Conservation (phyloP, 139 green algal species). For the Volvox africanus region DNA sequence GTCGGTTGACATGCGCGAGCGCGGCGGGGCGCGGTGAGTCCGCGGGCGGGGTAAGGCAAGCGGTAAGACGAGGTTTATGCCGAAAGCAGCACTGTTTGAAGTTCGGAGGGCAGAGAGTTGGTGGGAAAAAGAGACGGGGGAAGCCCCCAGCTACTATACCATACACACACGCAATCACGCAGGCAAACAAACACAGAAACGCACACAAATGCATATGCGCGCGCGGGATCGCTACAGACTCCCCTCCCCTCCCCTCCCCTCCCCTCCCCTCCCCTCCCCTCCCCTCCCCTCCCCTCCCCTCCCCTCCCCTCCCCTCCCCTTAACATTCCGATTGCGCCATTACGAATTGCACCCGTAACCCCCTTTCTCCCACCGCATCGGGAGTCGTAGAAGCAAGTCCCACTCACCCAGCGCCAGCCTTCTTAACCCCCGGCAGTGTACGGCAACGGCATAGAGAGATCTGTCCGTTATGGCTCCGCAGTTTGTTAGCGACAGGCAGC, state of each 20-base stretch:
- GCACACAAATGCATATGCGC: too few species aligned
- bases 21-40: not conserved
- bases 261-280: not conserved
- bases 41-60: not conserved
- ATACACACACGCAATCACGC: too few species aligned
- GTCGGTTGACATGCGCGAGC: not conserved
- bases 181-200: too few species aligned
- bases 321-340: not conserved
- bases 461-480: conserved; percentile 61
- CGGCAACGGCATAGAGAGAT: conserved; percentile 55
- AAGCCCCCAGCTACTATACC: too few species aligned
- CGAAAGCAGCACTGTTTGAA: too few species aligned
- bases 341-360: not conserved
- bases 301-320: not conserved
- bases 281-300: not conserved
- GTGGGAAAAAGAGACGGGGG: too few species aligned
- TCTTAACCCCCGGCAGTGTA: conserved; percentile 41
- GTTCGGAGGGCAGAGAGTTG: too few species aligned
- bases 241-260: not conserved
- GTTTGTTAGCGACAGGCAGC: conserved; percentile 54
- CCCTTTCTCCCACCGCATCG: not conserved
- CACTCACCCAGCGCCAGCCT: conserved; percentile 20
- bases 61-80: not conserved
- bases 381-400: too few species aligned
- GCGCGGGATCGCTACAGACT: too few species aligned